Evolutionary conservation across 2,329 filamentous ascomycete genomes (phyloP).

Genomic region (Cladophialophora psammophila): DNA sequence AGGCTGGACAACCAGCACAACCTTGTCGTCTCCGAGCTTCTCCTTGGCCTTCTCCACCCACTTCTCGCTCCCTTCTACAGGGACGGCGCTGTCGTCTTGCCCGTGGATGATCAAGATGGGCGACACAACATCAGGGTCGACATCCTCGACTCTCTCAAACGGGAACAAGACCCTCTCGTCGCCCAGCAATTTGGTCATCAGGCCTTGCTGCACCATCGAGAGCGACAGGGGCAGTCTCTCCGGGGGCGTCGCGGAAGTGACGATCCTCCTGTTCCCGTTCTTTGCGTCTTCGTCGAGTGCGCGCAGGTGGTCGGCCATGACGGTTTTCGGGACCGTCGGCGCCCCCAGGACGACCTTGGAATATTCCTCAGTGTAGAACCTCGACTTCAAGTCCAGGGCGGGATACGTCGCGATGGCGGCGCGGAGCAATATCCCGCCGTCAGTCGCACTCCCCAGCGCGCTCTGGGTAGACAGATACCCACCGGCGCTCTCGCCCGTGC

Average conservation of each 20-base stretch:
- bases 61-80: conserved; percentile 18
- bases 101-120: conserved; percentile 17
- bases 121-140: background rate
- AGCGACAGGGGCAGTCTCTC: conserved; percentile 12
- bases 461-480: conserved; percentile 13
- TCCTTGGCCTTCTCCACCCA: conserved; percentile 7
- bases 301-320: background rate
- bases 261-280: background rate
- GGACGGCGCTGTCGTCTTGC: conserved; percentile 8
- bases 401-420: conserved; percentile 14
- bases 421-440: background rate
- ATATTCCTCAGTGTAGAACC: conserved; percentile 15
- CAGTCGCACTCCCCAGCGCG: conserved; percentile 3
- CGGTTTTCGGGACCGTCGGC: background rate
- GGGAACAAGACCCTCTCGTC: conserved; percentile 21
- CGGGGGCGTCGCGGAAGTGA: conserved; percentile 8
- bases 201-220: conserved; percentile 16
- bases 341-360: conserved; percentile 9
- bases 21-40: conserved; percentile 7
- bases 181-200: conserved; percentile 11
- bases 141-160: conserved; percentile 9
- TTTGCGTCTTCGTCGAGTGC: conserved; percentile 10
- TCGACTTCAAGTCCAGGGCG: conserved; percentile 3
- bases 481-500: conserved; percentile 16
- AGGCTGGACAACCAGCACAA: conserved; percentile 5